Evolutionary conservation across 495 filamentous ascomycete species (phyloP).

Genomic region (Corynascus novoguineensis): DNA sequence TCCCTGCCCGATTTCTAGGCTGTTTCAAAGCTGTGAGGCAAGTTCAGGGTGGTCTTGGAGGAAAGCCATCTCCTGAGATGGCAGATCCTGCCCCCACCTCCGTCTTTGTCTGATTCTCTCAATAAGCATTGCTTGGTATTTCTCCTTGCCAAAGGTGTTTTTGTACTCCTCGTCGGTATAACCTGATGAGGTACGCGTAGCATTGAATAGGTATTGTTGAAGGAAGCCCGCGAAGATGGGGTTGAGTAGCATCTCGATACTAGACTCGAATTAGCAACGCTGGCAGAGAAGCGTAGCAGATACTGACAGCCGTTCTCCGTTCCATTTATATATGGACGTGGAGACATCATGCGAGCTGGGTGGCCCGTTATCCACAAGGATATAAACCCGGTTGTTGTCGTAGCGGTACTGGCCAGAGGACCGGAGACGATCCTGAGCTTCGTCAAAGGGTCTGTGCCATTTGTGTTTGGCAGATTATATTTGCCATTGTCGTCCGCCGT

Average conservation of each 20-base stretch:
- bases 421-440: not conserved
- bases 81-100: not conserved
- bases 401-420: not conserved
- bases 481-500: not conserved
- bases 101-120: not conserved
- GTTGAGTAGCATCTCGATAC: not conserved
- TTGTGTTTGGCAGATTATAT: not conserved
- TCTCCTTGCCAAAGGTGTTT: not conserved
- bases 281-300: not conserved
- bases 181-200: not conserved
- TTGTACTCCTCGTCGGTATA: not conserved
- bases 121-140: not conserved
- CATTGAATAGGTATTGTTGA: not conserved
- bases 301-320: not conserved
- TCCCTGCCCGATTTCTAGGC: too few relatives aligned
- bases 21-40: conserved; percentile 6
- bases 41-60: not conserved
- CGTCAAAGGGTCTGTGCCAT: not conserved
- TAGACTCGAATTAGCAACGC: not conserved
- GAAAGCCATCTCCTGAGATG: not conserved
- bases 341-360: not conserved
- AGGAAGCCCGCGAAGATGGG: not conserved
- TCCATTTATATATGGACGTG: not conserved
- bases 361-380: not conserved
- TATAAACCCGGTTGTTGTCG: not conserved